Percentiles rank a stretch among this genome's conserved stretches.
Conservation (phyloP, 129 eudicot genomes). For the Lactuca sativa region DNA sequence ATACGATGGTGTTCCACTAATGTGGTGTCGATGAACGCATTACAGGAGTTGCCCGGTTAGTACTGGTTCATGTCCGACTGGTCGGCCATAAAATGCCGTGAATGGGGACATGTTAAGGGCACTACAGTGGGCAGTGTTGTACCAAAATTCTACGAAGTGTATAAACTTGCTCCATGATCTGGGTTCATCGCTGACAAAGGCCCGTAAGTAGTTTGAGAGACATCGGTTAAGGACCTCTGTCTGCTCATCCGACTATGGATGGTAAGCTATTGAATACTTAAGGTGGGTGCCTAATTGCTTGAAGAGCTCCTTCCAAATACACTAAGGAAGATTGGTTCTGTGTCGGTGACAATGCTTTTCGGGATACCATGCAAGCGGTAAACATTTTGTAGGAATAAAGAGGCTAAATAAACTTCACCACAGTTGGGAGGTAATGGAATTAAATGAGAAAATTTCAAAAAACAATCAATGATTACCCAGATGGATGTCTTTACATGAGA, state of each 20-base stretch:
- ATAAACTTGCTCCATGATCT: background rate
- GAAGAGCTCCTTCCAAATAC: background rate
- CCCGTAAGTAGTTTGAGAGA: background rate
- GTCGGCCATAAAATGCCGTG: background rate
- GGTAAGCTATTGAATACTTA: background rate
- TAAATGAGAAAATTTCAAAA: background rate
- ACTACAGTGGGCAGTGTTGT: background rate
- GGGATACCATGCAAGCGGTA: too few species aligned
- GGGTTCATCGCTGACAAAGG: background rate
- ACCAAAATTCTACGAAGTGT: background rate
- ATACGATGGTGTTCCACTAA: background rate
- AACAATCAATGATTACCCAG: too few species aligned
- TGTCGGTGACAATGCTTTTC: background rate
- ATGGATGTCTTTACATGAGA: too few species aligned
- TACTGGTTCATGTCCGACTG: background rate
- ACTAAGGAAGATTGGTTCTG: background rate
- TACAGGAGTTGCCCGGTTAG: background rate
- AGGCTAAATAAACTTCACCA: background rate
- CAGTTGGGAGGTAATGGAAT: background rate
- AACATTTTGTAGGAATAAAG: background rate
- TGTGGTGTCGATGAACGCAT: background rate
- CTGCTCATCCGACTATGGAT: background rate
- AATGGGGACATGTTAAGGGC: background rate
- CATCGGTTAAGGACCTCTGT: background rate
- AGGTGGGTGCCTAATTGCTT: background rate